Base-by-base conservation (phyloP, 257 asterid species). In the Dorcoceras hygrometricum region DNA sequence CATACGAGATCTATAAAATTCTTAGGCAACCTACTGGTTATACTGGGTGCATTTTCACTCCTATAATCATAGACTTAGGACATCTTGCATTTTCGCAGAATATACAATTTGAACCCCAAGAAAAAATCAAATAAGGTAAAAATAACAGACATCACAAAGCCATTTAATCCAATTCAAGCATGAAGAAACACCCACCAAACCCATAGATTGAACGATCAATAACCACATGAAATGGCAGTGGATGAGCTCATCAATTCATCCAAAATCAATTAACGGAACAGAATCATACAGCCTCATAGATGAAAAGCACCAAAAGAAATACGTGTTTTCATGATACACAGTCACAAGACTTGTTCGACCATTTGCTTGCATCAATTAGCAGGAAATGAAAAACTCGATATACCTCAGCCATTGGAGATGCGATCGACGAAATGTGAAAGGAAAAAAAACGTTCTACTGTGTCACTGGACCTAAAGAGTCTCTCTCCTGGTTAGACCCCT, bases 321-420 rank as follows among this genome's bases (percentile, higher is more conserved):
- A 11, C 12, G 5, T 12, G n/a, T 39, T 39, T 39, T 39, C 50
- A 39, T 39, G n/a, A 39, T 12, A 12, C n/a, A 39, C n/a, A 3
- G n/a, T 12, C 50, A 39, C 50, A 11, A 11, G 50, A 12, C 3
- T 39, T 39, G 50, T 39, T 39, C 23, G 2, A 19, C 3, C 6
- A 54, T 34, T 43, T 22, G 25, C 56, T 28, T 34, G 65, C 58
- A 65, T 12, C 34, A 32, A 53, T 5, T 46, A 43, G 53, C 23
- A 29, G 50, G 57, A 58, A 69, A 43, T 23, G 72, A 39, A 23
- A 60, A 63, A 26, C 62, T 5, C 14, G 73, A 72, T 62, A 68
- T 74, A 79, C 87, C 84, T 82, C 87, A 9, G 75, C 81, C 87
- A 82, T 82, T 61, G 76, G 22, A 19, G 75, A 79, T 43, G 80